A percentile compares a stretch with the other conserved stretches of the same genome.
These are phyloP conservation scores for Penicillium argentinense DNA, from an alignment of 495 filamentous ascomycete species.

Conservation along the genomic window DNA sequence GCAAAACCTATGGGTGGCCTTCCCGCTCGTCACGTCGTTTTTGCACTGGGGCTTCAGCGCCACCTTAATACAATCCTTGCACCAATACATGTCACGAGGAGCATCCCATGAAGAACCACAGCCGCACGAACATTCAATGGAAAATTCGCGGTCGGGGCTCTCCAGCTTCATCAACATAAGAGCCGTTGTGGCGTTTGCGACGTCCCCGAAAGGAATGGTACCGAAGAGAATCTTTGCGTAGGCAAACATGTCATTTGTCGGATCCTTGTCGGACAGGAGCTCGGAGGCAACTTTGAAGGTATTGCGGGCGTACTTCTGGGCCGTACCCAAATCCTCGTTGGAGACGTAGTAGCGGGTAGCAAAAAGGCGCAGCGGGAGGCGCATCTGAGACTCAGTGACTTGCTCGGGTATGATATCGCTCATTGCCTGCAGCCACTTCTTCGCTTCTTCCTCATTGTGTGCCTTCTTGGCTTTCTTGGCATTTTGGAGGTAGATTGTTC, in stretches of 20 bases:
- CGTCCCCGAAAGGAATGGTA: conserved; percentile 6
- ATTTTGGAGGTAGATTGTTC: too few species aligned
- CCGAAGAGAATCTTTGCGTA: conserved; percentile 6
- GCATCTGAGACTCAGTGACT: conserved; percentile 8
- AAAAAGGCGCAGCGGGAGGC: conserved; percentile 3
- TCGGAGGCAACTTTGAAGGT: conserved; percentile 9
- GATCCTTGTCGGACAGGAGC: conserved; percentile 10
- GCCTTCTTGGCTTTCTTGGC: too few species aligned
- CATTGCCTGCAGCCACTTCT: too few species aligned
- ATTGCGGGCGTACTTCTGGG: conserved; percentile 1
- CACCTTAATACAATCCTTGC: conserved; percentile 15
- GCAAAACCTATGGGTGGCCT: too few species aligned
- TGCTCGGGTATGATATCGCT: too few species aligned
- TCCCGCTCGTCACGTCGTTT: too few species aligned
- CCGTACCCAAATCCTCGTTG: not conserved
- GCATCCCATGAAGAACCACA: conserved; percentile 1
- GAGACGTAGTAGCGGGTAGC: conserved; percentile 3
- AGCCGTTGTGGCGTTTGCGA: conserved; percentile 3
- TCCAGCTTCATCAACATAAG: conserved; percentile 8
- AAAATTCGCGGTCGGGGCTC: not conserved
- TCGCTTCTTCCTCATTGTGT: too few species aligned
- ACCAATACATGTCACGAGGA: conserved; percentile 11
- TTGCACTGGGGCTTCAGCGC: too few species aligned
- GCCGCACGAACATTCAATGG: not conserved
- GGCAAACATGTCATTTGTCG: conserved; percentile 7